phyloP scores from a whole-genome alignment of 106 monocot species.

The Dioscorea zingiberensis region DNA sequence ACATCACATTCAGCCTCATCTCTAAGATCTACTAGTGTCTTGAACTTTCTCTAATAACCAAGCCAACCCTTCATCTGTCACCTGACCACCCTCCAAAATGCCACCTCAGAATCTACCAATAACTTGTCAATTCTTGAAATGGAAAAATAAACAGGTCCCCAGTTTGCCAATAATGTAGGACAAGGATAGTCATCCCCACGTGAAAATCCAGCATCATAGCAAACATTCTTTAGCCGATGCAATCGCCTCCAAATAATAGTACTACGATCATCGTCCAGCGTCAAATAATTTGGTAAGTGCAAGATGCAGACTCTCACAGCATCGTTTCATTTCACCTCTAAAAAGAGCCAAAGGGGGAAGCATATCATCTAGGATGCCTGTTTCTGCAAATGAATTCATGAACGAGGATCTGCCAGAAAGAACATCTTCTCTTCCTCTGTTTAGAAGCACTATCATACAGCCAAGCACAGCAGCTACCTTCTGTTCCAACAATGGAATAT shows the following conservation, averaged over 20 bases:
- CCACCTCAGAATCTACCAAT: slow-evolving; percentile 56
- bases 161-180: slow-evolving; percentile 81
- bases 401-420: slow-evolving; percentile 73
- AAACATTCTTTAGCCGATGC: slow-evolving; percentile 87
- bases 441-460: slow-evolving; percentile 71
- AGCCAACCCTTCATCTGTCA: slow-evolving; percentile 77
- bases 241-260: slow-evolving; percentile 69
- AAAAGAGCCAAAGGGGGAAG: slow-evolving; percentile 88
- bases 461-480: slow-evolving; percentile 80
- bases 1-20: slow-evolving; percentile 59
- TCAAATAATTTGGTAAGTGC: slow-evolving; percentile 81
- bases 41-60: slow-evolving; percentile 85
- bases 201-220: slow-evolving; percentile 93
- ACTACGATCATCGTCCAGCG: slow-evolving; percentile 35
- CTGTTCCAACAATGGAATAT: slow-evolving; percentile 65
- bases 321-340: slow-evolving; percentile 88
- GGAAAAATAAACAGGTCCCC: slow-evolving; percentile 72
- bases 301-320: slow-evolving; percentile 82
- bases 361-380: slow-evolving; percentile 46
- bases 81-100: slow-evolving; percentile 99
- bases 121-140: slow-evolving; percentile 21
- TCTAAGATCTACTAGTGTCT: slow-evolving; percentile 92
- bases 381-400: slow-evolving; percentile 45
- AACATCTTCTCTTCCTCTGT: slow-evolving; percentile 75
- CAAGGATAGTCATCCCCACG: slow-evolving; percentile 57